Evolutionary conservation across 768 basidiomycete genomes (phyloP), one percentile per base, ranked within the genome.

Genomic region (Suillus subalutaceus): DNA sequence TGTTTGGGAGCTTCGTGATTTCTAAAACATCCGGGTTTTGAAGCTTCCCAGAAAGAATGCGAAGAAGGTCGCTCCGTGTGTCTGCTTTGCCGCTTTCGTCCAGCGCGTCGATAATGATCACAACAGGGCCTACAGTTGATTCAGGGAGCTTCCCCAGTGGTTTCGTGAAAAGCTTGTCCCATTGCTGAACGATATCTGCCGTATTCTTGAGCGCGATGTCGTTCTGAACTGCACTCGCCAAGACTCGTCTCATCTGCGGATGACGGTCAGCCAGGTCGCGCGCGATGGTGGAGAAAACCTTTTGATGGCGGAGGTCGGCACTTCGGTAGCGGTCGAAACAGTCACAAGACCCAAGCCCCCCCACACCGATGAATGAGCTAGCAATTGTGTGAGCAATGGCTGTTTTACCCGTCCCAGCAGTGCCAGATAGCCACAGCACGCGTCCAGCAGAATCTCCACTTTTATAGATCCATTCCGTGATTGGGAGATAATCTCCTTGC

Each of bases 391-490:
- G 64, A 18, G 64, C 57, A 26, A 65, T 61, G 13, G 68, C 68
- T 15, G 76, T 69, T 65, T 76, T 76, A 4, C 75, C 75, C 13
- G 53, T 65, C 15, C 74, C 75, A 1, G 76, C 73, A 35, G 40
- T 43, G 6, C 64, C 64, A 37, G 56, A 44, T 23, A 65, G 8
- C 58, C 58, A 65, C 16, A 65, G 38, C 20, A 62, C 26, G 7
- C 57, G 64, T 30, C 26, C 41, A 58, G 64, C 41, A 23, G 43
- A 35, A 35, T 38, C 41, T 46, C 38, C 58, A n/a, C 35, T n/a
- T 20, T 43, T 38, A 13, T 62, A 3, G 32, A 65, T 46, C 64
- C 64, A 65, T 16, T 7, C 4, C 3, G 30, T 43, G n/a, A 65
- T 60, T 65, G 35, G 20, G 38, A 15, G 16, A 65, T 32, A 18